Conservation (phyloP, 2,329 filamentous ascomycete genomes). For the Chalara sp. region DNA sequence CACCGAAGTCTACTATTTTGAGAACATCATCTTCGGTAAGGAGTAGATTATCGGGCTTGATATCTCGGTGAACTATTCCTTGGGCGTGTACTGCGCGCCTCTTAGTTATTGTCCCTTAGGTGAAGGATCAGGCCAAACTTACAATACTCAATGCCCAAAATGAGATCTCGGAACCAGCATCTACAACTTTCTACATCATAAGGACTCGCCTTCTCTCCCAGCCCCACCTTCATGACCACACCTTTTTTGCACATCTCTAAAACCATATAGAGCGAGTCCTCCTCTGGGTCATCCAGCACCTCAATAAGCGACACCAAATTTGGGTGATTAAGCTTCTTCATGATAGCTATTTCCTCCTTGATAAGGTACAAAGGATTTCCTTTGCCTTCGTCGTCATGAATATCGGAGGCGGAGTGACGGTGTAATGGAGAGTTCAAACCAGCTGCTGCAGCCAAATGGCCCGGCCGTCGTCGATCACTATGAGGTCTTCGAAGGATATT, state of each 20-base stretch:
- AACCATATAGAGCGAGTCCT: slow-evolving; percentile 97
- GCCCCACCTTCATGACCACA: slow-evolving; percentile 89
- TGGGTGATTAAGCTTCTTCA: slow-evolving; percentile 95
- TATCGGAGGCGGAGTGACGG: slow-evolving; percentile 47
- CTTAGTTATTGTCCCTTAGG: slow-evolving; percentile 10
- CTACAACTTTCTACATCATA: slow-evolving; percentile 79
- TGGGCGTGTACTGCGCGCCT: slow-evolving; percentile 71
- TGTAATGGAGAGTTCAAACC: slow-evolving; percentile 36
- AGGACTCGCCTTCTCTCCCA: slow-evolving; percentile 76
- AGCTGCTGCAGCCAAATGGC: slow-evolving; percentile 35
- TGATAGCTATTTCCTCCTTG: slow-evolving; percentile 93
- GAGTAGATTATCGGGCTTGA: slow-evolving; percentile 95
- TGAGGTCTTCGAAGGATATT: slow-evolving; percentile 68
- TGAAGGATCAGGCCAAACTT: slow-evolving; percentile 30
- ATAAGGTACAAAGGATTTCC: slow-evolving; percentile 75
- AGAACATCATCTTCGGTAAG: slow-evolving; percentile 87
- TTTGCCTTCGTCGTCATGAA: slow-evolving; percentile 52
- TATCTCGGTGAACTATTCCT: slow-evolving; percentile 91
- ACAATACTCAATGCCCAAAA: slow-evolving; percentile 91
- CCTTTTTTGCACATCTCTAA: slow-evolving; percentile 99
- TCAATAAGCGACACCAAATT: slow-evolving; percentile 93
- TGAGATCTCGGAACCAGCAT: slow-evolving; percentile 90
- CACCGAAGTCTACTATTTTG: slow-evolving; percentile 97
- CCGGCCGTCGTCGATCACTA: slow-evolving; percentile 38
- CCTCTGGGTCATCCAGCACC: slow-evolving; percentile 89